These are phyloP conservation scores for Jaenimonas drosophilae DNA, from an alignment of 208 protist genomes.

Conservation along the genomic window DNA sequence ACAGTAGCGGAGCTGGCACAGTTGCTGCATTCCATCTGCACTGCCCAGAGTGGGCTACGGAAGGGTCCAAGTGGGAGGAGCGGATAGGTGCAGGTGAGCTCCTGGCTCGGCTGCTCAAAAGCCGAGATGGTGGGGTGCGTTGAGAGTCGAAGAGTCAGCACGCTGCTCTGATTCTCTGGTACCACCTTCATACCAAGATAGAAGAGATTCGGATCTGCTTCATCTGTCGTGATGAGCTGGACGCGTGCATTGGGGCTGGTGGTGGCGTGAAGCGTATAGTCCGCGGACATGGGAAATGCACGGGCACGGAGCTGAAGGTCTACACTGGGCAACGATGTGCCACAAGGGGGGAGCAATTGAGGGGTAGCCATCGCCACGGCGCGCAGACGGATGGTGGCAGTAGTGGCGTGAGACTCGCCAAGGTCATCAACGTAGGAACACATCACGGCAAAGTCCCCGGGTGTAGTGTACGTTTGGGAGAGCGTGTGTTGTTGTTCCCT, in stretches of 20 bases:
- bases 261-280: too few species aligned
- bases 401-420: slow-evolving; percentile 8
- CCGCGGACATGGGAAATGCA: slow-evolving; percentile 7
- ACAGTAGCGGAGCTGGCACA: too few species aligned
- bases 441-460: slow-evolving; percentile 29
- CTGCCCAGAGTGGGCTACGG: slow-evolving; percentile 21
- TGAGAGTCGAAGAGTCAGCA: too few species aligned
- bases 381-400: slow-evolving; percentile 9
- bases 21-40: slow-evolving; percentile 11
- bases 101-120: slow-evolving; percentile 26
- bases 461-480: too few species aligned
- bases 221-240: too few species aligned
- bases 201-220: too few species aligned
- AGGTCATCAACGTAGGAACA: slow-evolving; percentile 46
- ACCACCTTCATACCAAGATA: too few species aligned
- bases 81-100: slow-evolving; percentile 16
- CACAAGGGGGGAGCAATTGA: slow-evolving; percentile 23
- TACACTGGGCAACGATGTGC: slow-evolving; percentile 20
- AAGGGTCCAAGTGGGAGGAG: slow-evolving; percentile 16
- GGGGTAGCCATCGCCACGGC: slow-evolving; percentile 21
- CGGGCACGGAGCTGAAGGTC: slow-evolving; percentile 18
- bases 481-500: too few species aligned
- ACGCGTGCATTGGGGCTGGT: too few species aligned
- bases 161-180: too few species aligned
- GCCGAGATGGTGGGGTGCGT: too few species aligned